Conservation (phyloP, 176 grass and related monocot genomes). For the Hyparrhenia diplandra region DNA sequence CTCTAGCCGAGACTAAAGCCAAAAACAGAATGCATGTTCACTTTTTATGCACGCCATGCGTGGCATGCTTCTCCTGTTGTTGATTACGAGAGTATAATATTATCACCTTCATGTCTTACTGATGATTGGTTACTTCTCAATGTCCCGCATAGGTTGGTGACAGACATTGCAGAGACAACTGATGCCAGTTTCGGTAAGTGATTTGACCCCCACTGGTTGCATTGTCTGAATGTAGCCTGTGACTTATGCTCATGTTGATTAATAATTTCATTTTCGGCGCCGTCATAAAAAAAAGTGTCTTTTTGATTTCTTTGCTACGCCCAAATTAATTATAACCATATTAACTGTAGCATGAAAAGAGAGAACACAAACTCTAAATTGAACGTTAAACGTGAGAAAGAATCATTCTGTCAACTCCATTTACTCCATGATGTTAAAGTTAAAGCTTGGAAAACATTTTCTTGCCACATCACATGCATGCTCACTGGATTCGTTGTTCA, state of each 20-base stretch:
- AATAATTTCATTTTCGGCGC: neutral
- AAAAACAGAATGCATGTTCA: neutral
- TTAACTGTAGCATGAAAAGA: neutral
- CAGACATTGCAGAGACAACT: constrained; percentile 90
- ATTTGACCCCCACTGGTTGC: constrained; percentile 1
- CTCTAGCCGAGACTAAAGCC: too few relatives aligned
- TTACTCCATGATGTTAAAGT: neutral
- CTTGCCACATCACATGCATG: neutral
- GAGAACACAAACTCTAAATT: neutral
- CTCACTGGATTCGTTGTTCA: neutral
- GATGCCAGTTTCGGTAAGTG: constrained; percentile 82
- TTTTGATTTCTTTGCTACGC: neutral
- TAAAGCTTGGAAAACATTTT: neutral
- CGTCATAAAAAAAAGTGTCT: neutral
- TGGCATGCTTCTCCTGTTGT: neutral
- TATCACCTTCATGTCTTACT: constrained; percentile 18
- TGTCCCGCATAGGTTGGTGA: constrained; percentile 74
- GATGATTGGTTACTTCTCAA: constrained; percentile 26
- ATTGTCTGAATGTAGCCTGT: neutral
- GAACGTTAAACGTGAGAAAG: neutral
- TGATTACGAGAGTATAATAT: constrained; percentile 32
- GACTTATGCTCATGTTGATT: neutral
- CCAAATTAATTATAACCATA: neutral
- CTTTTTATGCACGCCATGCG: constrained; percentile 31
- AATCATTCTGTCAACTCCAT: neutral